Evolutionary conservation across 768 basidiomycete genomes (phyloP), one percentile per base, ranked within the genome.

Genomic region (Asterophora lycoperdoides): DNA sequence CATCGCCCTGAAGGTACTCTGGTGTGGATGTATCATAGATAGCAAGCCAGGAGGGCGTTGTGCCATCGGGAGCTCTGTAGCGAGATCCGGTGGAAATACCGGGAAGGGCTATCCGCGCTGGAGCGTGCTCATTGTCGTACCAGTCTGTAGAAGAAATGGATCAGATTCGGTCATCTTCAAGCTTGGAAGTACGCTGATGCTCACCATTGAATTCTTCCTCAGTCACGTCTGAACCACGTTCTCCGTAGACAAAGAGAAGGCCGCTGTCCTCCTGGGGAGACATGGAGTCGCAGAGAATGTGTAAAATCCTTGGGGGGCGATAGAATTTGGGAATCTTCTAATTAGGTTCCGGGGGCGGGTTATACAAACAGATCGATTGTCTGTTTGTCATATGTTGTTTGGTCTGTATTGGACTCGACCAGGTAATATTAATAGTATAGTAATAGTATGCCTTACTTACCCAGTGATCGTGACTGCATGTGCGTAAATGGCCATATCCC

Each of bases 61-160:
- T 50, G 3, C 44, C 49, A 44, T 66, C 67, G 11, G 41, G 42
- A 5, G 62, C 59, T 51, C 61, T 61, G 54, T 66, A 70, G 19
- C 68, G 63, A 7, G 51, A 49, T 14, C 64, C 62, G 4, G 57
- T 56, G 26, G 43, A 55, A 34, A 68, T 56, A 2, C 61, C 60
- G 8, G 66, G 58, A 4, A 68, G 51, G 3, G 60, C 60, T 10
- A 68, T 41, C 19, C 68, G 62, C 19, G 58, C 54, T n/a, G 67
- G 64, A 29, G 56, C 56, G 41, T 69, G 66, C 46, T 69, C 68
- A 11, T 52, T 60, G 33, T 67, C 62, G 52, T 64, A 67, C 66
- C 67, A 69, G 32, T 66, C 68, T 69, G 47, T 38, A 32, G 23
- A 6, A 26, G 15, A 17, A n/a, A 1, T 20, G 28, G 44, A 15